Percentiles rank a stretch among this genome's conserved stretches.
phyloP scores from a whole-genome alignment of 164 flowering plant species.

The Warburgia ugandensis region DNA sequence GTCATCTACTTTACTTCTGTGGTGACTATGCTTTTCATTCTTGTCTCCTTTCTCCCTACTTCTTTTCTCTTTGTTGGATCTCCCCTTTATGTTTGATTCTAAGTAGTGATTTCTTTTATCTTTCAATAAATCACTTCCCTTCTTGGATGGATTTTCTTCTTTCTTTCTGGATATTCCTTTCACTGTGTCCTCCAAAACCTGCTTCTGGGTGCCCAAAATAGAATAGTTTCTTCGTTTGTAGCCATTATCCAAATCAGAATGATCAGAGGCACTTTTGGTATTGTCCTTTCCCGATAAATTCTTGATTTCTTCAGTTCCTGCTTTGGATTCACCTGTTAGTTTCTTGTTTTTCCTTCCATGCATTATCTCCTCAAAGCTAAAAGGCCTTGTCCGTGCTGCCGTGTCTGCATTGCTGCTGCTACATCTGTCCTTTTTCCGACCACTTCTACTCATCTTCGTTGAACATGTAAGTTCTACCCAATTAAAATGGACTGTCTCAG shows the following conservation, averaged over 20 bases:
- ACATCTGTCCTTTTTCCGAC: too few relatives aligned
- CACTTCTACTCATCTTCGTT: too few relatives aligned
- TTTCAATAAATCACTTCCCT: conserved; percentile 20
- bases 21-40: conserved; percentile 24
- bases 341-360: conserved; percentile 52
- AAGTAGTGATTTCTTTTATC: conserved; percentile 21
- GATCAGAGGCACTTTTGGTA: conserved; percentile 21
- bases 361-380: conserved; percentile 80
- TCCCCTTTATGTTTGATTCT: conserved; percentile 22
- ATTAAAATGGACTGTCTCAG: too few relatives aligned
- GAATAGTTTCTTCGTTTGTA: conserved; percentile 15
- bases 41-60: conserved; percentile 15
- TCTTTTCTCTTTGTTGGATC: conserved; percentile 14
- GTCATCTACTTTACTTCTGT: conserved; percentile 27
- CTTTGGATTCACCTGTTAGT: conserved; percentile 24
- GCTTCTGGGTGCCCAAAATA: conserved; percentile 10
- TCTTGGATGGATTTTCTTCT: conserved; percentile 21
- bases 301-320: conserved; percentile 14
- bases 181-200: conserved; percentile 15
- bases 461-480: too few relatives aligned
- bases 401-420: conserved; percentile 69
- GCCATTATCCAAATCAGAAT: conserved; percentile 21
- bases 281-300: conserved; percentile 8
- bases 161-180: conserved; percentile 31
- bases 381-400: conserved; percentile 90